Evolutionary conservation across 2,329 filamentous ascomycete species (phyloP).

Genomic region (Penicillium sp.): DNA sequence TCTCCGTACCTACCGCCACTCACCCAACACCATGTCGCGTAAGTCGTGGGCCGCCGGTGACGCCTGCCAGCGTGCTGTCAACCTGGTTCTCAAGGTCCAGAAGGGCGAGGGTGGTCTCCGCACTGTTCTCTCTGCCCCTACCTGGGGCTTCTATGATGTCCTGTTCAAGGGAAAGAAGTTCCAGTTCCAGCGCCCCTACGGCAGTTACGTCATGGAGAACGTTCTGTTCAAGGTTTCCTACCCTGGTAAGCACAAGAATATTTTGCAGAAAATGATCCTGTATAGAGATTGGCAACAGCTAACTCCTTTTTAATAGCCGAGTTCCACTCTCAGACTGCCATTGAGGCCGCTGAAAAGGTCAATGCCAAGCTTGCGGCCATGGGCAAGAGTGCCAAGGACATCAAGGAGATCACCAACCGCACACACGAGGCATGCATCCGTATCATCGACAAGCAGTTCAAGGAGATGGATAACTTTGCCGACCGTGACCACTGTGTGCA

Average conservation of each 20-base stretch:
- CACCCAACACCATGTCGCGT: conserved; percentile 98
- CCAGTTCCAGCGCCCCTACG: conserved; percentile 92
- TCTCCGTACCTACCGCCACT: conserved; percentile 94
- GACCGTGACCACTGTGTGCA: conserved; percentile 99
- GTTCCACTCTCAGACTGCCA: conserved; percentile 98
- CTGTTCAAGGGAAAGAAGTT: conserved; percentile 96
- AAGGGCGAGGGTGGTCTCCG: conserved; percentile 89
- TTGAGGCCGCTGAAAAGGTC: conserved; percentile 89
- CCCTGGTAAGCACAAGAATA: conserved; percentile 62
- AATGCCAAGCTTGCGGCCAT: conserved; percentile 76
- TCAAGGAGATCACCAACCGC: conserved; percentile 88
- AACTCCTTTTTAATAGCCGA: conserved; percentile 59
- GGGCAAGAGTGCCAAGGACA: conserved; percentile 90
- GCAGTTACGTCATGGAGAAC: conserved; percentile 99
- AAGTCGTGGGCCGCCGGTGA: conserved; percentile 99
- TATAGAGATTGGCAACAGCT: background rate
- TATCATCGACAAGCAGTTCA: conserved; percentile 99
- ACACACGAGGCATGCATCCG: conserved; percentile 98
- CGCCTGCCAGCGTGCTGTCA: conserved; percentile 92
- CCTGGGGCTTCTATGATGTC: conserved; percentile 99
- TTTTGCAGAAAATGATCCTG: background rate
- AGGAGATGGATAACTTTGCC: conserved; percentile 99
- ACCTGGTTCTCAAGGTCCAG: conserved; percentile 84
- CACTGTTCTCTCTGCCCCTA: conserved; percentile 86
- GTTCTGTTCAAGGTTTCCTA: conserved; percentile 99